These are phyloP conservation scores for Aspergillus tamarii DNA, from an alignment of 2,329 filamentous ascomycete genomes.

Conservation along the genomic window DNA sequence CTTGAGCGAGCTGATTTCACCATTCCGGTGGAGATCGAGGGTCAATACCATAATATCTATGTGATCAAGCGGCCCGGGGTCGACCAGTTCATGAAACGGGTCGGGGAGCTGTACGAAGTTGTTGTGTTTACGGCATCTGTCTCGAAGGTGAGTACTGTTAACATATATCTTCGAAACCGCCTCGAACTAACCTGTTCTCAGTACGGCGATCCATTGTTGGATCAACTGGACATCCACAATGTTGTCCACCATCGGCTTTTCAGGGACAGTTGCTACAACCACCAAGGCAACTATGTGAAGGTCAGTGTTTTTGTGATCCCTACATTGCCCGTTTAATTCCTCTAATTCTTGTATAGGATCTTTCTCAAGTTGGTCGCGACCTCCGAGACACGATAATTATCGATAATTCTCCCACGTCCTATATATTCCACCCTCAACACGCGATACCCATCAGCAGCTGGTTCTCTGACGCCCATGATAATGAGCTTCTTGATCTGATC, in stretches of 20 bases:
- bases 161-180: background rate
- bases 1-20: slow-evolving; percentile 98
- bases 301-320: slow-evolving; percentile 34
- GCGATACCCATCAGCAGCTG: slow-evolving; percentile 99
- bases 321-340: background rate
- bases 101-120: slow-evolving; percentile 96
- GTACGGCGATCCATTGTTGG: slow-evolving; percentile 95
- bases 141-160: slow-evolving; percentile 71
- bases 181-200: slow-evolving; percentile 40
- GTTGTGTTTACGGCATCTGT: slow-evolving; percentile 98
- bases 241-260: slow-evolving; percentile 96
- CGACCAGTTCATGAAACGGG: slow-evolving; percentile 97
- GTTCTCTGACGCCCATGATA: slow-evolving; percentile 99
- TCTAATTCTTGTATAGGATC: slow-evolving; percentile 60
- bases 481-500: slow-evolving; percentile 95
- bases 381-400: slow-evolving; percentile 98
- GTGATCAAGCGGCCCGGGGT: slow-evolving; percentile 99
- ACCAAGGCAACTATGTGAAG: slow-evolving; percentile 99
- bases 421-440: slow-evolving; percentile 99
- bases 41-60: slow-evolving; percentile 98
- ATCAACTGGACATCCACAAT: slow-evolving; percentile 95
- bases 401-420: slow-evolving; percentile 97
- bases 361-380: slow-evolving; percentile 94
- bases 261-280: slow-evolving; percentile 98
- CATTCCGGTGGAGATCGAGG: slow-evolving; percentile 97